Conservation (phyloP, 139 green algal genomes). For the Chlamydomonas urium region DNA sequence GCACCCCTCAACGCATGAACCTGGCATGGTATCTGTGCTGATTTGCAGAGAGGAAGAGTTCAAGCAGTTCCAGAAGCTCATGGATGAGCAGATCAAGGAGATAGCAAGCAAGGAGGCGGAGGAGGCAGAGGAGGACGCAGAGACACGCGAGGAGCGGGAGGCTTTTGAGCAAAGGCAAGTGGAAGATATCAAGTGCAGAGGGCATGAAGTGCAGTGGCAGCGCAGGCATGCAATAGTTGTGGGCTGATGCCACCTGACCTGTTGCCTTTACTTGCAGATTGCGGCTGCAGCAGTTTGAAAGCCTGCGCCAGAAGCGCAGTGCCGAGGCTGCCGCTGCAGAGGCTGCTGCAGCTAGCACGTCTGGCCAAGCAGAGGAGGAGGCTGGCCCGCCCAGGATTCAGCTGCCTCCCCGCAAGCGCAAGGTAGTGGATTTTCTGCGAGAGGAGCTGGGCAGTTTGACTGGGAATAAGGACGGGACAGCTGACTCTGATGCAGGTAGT, state of each 20-base stretch:
- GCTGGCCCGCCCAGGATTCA: background rate
- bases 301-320: background rate
- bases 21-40: background rate
- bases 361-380: background rate
- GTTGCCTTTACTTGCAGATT: background rate
- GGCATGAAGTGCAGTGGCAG: background rate
- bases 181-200: background rate
- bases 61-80: conserved; percentile 5
- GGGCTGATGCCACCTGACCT: background rate
- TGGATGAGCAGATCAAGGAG: conserved; percentile 6
- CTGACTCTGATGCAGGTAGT: no score
- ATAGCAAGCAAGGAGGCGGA: conserved; percentile 13
- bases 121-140: conserved; percentile 13
- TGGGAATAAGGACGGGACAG: background rate
- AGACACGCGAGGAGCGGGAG: conserved; percentile 3
- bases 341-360: background rate
- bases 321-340: background rate
- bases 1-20: background rate
- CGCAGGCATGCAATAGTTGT: background rate
- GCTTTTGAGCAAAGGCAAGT: conserved; percentile 11
- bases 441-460: conserved; percentile 1
- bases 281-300: background rate
- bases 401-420: conserved; percentile 4
- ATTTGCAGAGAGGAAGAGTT: conserved; percentile 7
- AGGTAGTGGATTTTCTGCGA: background rate